These are phyloP conservation scores for Hypoxylon sp. DNA, from an alignment of 2,329 filamentous ascomycete genomes.

Conservation along the genomic window DNA sequence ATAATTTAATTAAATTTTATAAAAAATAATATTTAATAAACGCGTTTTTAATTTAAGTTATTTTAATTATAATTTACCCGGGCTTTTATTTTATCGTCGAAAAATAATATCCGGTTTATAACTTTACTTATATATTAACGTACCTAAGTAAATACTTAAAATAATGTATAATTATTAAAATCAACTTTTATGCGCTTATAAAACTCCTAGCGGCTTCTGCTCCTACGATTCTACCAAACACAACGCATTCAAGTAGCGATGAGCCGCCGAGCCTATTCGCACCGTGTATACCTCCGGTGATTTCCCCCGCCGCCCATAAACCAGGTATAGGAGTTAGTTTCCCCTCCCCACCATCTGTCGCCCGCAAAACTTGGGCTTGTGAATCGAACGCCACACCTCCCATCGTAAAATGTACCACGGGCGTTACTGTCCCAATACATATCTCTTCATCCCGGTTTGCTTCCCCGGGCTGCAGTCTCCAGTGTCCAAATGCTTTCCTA, in stretches of 20 bases:
- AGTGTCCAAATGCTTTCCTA: conserved; percentile 62
- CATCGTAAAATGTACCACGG: conserved; percentile 73
- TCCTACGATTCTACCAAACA: conserved; percentile 69
- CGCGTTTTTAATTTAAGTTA: no score
- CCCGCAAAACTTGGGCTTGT: conserved; percentile 59
- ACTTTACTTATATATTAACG: no score
- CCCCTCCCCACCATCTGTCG: conserved; percentile 44
- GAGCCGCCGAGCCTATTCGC: conserved; percentile 69
- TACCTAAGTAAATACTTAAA: no score
- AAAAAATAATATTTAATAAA: no score
- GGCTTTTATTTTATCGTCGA: no score
- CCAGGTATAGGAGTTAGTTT: conserved; percentile 58
- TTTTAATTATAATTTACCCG: no score
- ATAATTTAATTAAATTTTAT: no score
- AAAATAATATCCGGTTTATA: no score
- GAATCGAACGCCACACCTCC: conserved; percentile 67
- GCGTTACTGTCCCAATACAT: conserved; percentile 67
- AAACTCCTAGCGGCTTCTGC: conserved; percentile 52
- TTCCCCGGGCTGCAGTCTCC: conserved; percentile 57
- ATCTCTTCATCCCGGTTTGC: conserved; percentile 60
- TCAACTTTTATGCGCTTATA: conserved; percentile 1
- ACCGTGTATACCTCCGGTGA: conserved; percentile 71
- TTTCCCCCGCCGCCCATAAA: conserved; percentile 70
- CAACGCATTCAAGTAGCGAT: conserved; percentile 69
- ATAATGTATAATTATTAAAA: no score